Conservation (phyloP, 345 rosid genomes). For the Turnera subulata region DNA sequence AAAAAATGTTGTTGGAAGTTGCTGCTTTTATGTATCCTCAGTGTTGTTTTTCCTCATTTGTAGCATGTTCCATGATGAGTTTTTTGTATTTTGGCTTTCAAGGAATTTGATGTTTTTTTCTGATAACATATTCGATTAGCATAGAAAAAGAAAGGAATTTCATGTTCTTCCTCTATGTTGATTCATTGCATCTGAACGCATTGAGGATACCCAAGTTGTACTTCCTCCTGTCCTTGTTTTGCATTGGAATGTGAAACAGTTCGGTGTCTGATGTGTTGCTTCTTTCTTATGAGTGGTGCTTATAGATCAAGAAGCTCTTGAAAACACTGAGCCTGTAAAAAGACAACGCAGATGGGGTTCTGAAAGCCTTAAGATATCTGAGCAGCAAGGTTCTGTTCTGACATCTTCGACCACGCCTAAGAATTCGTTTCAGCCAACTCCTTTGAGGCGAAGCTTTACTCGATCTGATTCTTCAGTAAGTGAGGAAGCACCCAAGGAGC, state of each 20-base stretch:
- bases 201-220: no score
- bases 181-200: no score
- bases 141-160: no score
- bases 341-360: conserved; percentile 91
- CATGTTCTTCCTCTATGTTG: no score
- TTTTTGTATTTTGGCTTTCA: no score
- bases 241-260: not conserved
- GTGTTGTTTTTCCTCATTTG: no score
- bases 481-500: conserved; percentile 76
- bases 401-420: conserved; percentile 59
- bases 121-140: no score
- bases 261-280: not conserved
- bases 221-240: no score
- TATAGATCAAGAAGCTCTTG: conserved; percentile 71
- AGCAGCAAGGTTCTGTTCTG: conserved; percentile 41
- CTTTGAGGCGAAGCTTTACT: conserved; percentile 55
- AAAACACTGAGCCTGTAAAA: conserved; percentile 63
- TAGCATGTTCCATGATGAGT: no score
- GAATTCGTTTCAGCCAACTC: conserved; percentile 32
- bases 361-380: conserved; percentile 56
- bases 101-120: no score
- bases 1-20: no score
- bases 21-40: no score
- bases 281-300: not conserved
- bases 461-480: conserved; percentile 57